Conservation (phyloP, 163 green algal species). For the Scenedesmus sp. region DNA sequence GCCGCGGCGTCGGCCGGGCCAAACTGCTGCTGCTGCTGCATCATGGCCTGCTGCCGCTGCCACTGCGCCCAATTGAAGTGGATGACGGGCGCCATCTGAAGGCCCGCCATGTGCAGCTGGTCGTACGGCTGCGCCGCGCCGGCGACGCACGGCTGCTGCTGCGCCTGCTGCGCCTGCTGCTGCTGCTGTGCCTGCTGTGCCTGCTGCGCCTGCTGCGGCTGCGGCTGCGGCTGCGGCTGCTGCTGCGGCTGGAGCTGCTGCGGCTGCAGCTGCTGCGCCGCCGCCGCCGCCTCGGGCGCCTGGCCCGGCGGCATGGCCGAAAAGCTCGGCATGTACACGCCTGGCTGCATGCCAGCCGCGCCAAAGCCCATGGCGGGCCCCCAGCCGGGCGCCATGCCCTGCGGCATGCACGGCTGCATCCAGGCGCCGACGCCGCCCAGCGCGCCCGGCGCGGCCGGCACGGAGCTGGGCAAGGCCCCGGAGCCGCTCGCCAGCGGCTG, state of each 20-base stretch:
- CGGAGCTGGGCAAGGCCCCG: conserved; percentile 1
- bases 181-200: conserved; percentile 25
- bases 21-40: conserved; percentile 3
- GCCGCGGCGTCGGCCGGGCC: not conserved
- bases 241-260: conserved; percentile 19
- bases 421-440: too few relatives aligned
- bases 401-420: conserved; percentile 14
- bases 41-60: conserved; percentile 6
- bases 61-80: conserved; percentile 34
- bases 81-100: conserved; percentile 42
- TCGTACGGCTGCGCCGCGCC: conserved; percentile 14
- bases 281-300: conserved; percentile 25
- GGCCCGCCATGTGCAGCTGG: conserved; percentile 36
- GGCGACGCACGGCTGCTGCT: not conserved
- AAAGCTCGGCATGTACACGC: conserved; percentile 31
- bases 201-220: conserved; percentile 34
- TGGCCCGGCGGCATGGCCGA: conserved; percentile 12
- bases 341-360: conserved; percentile 1
- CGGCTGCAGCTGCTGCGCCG: conserved; percentile 4
- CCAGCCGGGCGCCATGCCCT: conserved; percentile 20
- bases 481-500: not conserved
- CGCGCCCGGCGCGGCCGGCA: too few relatives aligned
- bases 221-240: conserved; percentile 18
- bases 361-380: conserved; percentile 23
- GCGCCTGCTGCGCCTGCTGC: too few relatives aligned